phyloP scores from a whole-genome alignment of 2,329 filamentous ascomycete genomes.

The Colletotrichum lentis region DNA sequence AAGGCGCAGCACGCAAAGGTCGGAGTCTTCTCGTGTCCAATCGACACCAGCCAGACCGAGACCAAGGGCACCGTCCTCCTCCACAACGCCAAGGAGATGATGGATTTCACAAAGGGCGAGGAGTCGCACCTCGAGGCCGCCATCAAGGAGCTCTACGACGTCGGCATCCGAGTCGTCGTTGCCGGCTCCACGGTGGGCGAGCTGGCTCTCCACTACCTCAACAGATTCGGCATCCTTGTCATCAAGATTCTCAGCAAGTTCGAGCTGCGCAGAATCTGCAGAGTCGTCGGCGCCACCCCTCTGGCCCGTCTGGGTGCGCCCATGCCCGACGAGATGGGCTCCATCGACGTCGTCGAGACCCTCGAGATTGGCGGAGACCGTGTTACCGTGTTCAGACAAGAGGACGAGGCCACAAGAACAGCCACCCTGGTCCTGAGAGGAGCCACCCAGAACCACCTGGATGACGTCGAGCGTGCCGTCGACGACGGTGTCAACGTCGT shows the following conservation, averaged over 20 bases:
- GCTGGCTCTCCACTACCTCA: conserved; percentile 91
- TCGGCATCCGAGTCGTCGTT: conserved; percentile 88
- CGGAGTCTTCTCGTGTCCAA: conserved; percentile 93
- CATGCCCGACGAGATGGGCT: conserved; percentile 99
- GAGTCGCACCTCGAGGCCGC: conserved; percentile 88
- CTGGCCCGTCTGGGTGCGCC: conserved; percentile 93
- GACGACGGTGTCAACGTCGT: conserved; percentile 98
- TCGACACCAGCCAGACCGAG: conserved; percentile 95
- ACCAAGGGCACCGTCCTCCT: conserved; percentile 97
- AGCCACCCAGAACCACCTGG: conserved; percentile 96
- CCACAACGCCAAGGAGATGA: conserved; percentile 98
- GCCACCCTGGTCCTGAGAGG: conserved; percentile 93
- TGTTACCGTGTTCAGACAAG: conserved; percentile 97
- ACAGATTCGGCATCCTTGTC: conserved; percentile 93
- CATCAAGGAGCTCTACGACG: conserved; percentile 96
- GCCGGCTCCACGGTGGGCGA: conserved; percentile 95
- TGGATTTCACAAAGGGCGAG: conserved; percentile 97
- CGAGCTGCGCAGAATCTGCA: conserved; percentile 91
- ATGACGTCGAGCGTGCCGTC: conserved; percentile 95
- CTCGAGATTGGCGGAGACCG: conserved; percentile 97
- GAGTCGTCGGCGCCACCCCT: conserved; percentile 96
- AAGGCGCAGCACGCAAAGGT: conserved; percentile 94
- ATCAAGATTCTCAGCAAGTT: conserved; percentile 99
- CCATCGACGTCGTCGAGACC: conserved; percentile 93
- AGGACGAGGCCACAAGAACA: conserved; percentile 89